phyloP scores from a whole-genome alignment of 176 grass and related monocot genomes.

The Tuctoria greenei region DNA sequence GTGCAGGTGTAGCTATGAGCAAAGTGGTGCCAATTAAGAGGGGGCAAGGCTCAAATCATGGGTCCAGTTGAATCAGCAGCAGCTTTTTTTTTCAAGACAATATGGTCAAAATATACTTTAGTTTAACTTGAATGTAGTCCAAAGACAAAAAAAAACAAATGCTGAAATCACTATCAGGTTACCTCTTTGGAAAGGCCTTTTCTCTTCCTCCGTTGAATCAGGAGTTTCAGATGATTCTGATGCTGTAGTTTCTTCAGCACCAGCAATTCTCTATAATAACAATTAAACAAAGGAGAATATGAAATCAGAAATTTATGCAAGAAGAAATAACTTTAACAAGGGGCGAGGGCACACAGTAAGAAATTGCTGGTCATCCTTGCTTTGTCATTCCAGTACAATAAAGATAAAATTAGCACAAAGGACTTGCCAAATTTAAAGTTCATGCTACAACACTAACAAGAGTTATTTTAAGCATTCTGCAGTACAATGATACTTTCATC shows the following conservation, averaged over 20 bases:
- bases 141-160: background rate
- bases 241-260: constrained; percentile 49
- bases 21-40: background rate
- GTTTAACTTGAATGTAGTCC: constrained; percentile 7
- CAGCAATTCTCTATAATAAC: constrained; percentile 64
- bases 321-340: background rate
- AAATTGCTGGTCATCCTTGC: background rate
- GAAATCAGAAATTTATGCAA: constrained; percentile 14
- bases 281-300: constrained; percentile 21
- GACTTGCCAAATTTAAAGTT: background rate
- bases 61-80: background rate
- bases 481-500: constrained; percentile 3
- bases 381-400: constrained; percentile 8
- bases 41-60: constrained; percentile 2
- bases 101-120: background rate
- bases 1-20: background rate
- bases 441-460: constrained; percentile 23
- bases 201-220: constrained; percentile 53
- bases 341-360: background rate
- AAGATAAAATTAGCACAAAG: constrained; percentile 14
- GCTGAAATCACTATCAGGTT: constrained; percentile 19
- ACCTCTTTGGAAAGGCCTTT: constrained; percentile 76
- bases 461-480: background rate
- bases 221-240: constrained; percentile 50
- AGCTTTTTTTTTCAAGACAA: background rate